Percentiles rank a stretch among this genome's conserved stretches.
Evolutionary conservation across 306 rosid genomes (phyloP).

Genomic region (Cercis canadensis): DNA sequence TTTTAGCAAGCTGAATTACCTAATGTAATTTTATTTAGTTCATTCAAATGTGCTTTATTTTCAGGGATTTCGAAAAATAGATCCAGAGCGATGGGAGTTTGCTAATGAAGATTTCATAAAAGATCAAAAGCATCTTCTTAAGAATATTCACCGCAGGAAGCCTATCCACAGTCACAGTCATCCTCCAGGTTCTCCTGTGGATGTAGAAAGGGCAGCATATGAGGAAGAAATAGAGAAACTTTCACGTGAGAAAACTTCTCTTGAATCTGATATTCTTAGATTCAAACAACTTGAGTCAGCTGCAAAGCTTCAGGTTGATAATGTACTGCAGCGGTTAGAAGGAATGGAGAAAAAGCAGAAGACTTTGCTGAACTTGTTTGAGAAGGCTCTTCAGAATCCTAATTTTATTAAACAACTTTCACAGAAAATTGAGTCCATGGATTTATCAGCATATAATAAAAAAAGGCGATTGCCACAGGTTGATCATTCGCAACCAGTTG

Average conservation of each 20-base stretch:
- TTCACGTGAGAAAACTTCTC: constrained; percentile 62
- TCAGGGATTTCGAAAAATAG: constrained; percentile 93
- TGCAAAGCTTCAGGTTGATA: constrained; percentile 69
- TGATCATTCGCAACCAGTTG: constrained; percentile 53
- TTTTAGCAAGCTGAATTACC: background rate
- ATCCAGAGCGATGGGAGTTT: constrained; percentile 96
- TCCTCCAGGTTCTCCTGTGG: constrained; percentile 77
- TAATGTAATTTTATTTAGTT: constrained; percentile 18
- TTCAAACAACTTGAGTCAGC: constrained; percentile 62
- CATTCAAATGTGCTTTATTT: constrained; percentile 19
- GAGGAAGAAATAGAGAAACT: constrained; percentile 91
- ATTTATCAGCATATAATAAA: constrained; percentile 75
- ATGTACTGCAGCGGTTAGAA: constrained; percentile 59
- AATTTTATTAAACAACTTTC: constrained; percentile 66
- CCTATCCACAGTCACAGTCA: constrained; percentile 98
- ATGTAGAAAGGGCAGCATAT: constrained; percentile 85
- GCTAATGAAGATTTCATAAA: constrained; percentile 89
- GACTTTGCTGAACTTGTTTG: constrained; percentile 53
- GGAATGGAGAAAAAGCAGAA: constrained; percentile 77
- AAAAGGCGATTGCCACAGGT: constrained; percentile 85
- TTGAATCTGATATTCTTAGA: constrained; percentile 66
- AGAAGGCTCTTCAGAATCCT: constrained; percentile 78
- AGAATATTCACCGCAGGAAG: constrained; percentile 92
- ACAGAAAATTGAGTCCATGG: constrained; percentile 80
- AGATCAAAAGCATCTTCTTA: constrained; percentile 93